Percentiles rank a stretch among this genome's conserved stretches.
These are phyloP conservation scores for Aureoboletus auriporus DNA, from an alignment of 768 basidiomycete species.

Conservation along the genomic window DNA sequence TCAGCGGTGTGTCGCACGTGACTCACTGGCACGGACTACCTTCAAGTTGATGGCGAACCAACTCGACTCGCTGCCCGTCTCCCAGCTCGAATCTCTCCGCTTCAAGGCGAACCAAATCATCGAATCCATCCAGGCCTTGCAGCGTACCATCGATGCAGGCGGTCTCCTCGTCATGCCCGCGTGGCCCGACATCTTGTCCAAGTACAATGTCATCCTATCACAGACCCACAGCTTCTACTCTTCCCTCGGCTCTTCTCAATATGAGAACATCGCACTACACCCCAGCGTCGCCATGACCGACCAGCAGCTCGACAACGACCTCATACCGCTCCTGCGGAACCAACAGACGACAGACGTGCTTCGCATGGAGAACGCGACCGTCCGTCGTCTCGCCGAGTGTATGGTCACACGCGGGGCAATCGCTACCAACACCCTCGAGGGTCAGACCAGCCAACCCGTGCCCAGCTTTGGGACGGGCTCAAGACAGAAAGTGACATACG, in stretches of 20 bases:
- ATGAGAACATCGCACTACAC: conserved; percentile 34
- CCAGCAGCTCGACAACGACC: conserved; percentile 64
- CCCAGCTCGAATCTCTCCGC: too few species aligned
- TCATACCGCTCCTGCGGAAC: conserved; percentile 72
- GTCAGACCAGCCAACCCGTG: conserved; percentile 27
- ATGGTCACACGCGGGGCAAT: conserved; percentile 55
- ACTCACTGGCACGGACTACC: too few species aligned
- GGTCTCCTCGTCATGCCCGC: too few species aligned
- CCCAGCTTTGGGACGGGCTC: background rate
- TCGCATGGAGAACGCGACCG: conserved; percentile 65
- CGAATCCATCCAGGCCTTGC: conserved; percentile 54
- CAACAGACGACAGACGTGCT: conserved; percentile 79
- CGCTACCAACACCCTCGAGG: conserved; percentile 43
- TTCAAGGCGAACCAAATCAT: conserved; percentile 55
- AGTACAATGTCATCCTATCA: conserved; percentile 81
- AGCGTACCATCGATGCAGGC: too few species aligned
- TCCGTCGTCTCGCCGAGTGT: conserved; percentile 63
- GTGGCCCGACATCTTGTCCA: conserved; percentile 42
- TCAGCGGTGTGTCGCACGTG: too few species aligned
- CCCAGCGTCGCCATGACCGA: conserved; percentile 57
- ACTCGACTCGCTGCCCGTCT: too few species aligned
- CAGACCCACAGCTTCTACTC: conserved; percentile 78
- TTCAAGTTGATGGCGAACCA: too few species aligned
- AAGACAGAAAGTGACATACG: conserved; percentile 29
- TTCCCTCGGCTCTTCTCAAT: conserved; percentile 35